Evolutionary conservation across 164 flowering plant genomes (phyloP).

Genomic region (grape (Vitis vinifera)): DNA sequence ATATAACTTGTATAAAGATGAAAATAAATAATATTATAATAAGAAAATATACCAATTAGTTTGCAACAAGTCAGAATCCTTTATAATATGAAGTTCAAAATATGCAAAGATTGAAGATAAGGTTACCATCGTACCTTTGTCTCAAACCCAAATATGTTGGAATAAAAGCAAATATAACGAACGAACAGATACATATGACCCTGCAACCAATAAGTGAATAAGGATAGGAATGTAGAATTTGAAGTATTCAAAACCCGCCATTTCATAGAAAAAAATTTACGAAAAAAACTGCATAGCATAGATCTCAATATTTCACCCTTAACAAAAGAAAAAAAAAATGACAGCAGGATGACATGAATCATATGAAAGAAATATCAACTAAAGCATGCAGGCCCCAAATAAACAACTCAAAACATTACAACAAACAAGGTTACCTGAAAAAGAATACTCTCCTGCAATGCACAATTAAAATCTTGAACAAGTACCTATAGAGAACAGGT

Average conservation of each 20-base stretch:
- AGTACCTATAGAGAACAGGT: conserved; percentile 50
- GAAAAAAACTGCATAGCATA: too few relatives aligned
- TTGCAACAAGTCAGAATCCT: background rate
- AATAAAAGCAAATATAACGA: conserved; percentile 82
- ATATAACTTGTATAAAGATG: too few relatives aligned
- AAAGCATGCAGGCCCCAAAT: background rate
- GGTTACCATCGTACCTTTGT: conserved; percentile 64
- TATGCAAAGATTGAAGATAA: background rate
- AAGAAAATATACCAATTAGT: background rate
- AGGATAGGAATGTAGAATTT: background rate
- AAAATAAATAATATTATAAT: too few relatives aligned
- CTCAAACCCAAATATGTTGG: conserved; percentile 97
- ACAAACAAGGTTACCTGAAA: conserved; percentile 62
- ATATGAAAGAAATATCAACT: background rate
- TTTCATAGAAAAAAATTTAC: background rate
- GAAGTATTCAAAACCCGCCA: background rate
- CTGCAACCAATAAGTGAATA: conserved; percentile 40
- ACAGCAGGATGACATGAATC: background rate
- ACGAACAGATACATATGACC: conserved; percentile 94
- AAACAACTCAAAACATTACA: background rate
- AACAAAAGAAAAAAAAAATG: too few relatives aligned
- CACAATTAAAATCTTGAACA: conserved; percentile 93
- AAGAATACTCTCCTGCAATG: conserved; percentile 88
- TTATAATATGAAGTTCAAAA: background rate
- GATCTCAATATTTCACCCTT: too few relatives aligned